Conservation (phyloP, 345 rosid species). For the Odontarrhena argentea region DNA sequence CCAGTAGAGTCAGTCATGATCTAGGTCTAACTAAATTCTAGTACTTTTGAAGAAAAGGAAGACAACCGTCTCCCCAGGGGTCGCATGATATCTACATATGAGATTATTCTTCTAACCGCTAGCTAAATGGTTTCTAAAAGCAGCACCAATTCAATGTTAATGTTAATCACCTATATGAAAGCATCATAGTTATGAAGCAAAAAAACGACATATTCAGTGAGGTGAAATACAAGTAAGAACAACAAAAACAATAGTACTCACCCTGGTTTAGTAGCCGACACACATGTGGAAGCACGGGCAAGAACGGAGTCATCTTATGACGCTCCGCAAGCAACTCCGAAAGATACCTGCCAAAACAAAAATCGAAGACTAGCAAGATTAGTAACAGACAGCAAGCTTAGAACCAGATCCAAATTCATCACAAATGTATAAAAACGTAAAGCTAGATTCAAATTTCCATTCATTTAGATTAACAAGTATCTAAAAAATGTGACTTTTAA, state of each 20-base stretch:
- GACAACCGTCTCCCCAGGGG: not conserved
- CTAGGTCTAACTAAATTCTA: not conserved
- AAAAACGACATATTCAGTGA: slow-evolving; percentile 4
- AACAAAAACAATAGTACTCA: slow-evolving; percentile 42
- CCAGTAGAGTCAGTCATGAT: not conserved
- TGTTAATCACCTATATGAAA: slow-evolving; percentile 8
- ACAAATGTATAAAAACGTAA: not conserved
- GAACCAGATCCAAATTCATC: slow-evolving; percentile 26
- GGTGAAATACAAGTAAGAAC: not conserved
- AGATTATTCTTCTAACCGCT: not conserved
- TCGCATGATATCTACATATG: slow-evolving; percentile 12
- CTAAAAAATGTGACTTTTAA: not conserved
- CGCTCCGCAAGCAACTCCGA: slow-evolving; percentile 77
- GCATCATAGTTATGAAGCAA: slow-evolving; percentile 29
- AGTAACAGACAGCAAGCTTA: slow-evolving; percentile 16
- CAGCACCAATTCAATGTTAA: not conserved
- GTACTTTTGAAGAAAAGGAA: not conserved
- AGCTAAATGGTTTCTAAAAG: not conserved
- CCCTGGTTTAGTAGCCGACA: slow-evolving; percentile 77
- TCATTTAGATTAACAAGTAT: slow-evolving; percentile 15
- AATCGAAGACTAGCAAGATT: not conserved
- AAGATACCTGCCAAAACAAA: slow-evolving; percentile 61
- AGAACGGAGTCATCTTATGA: slow-evolving; percentile 67
- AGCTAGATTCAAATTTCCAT: slow-evolving; percentile 24
- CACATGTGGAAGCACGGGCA: slow-evolving; percentile 65